Conservation (phyloP, 306 rosid genomes). For the Quercus berberidifolia region DNA sequence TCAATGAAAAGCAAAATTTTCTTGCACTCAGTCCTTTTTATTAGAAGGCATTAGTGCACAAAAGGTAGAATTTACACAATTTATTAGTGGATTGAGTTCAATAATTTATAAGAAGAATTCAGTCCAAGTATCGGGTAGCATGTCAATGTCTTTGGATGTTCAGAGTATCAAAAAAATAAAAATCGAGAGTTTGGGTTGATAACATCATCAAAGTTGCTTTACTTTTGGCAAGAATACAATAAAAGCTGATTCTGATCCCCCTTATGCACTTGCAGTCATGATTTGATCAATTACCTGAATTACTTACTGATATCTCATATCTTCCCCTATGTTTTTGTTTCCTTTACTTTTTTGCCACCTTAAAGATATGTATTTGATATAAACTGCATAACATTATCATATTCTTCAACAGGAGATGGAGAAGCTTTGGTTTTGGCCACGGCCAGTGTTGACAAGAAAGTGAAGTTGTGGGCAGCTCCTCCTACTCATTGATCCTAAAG, state of each 20-base stretch:
- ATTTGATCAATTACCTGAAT: background rate
- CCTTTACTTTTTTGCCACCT: background rate
- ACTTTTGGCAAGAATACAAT: background rate
- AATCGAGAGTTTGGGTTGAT: background rate
- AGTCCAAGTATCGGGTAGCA: background rate
- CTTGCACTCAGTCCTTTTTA: constrained; percentile 3
- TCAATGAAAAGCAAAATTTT: background rate
- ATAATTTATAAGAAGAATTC: background rate
- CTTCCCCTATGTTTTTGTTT: background rate
- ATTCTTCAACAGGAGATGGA: constrained; percentile 50
- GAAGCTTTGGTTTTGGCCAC: constrained; percentile 68
- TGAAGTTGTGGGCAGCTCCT: constrained; percentile 91
- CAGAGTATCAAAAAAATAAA: background rate
- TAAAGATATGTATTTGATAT: background rate
- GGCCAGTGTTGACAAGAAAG: constrained; percentile 87
- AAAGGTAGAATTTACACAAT: background rate
- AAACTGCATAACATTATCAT: background rate
- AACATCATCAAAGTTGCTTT: background rate
- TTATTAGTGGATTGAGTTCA: background rate
- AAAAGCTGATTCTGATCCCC: too few species aligned
- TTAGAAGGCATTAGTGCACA: background rate
- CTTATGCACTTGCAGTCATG: background rate
- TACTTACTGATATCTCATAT: background rate
- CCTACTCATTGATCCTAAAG: constrained; percentile 34
- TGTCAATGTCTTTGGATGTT: background rate